Evolutionary conservation across 495 filamentous ascomycete genomes (phyloP), one percentile per base, ranked within the genome.

Genomic region (Xylaria acuta): DNA sequence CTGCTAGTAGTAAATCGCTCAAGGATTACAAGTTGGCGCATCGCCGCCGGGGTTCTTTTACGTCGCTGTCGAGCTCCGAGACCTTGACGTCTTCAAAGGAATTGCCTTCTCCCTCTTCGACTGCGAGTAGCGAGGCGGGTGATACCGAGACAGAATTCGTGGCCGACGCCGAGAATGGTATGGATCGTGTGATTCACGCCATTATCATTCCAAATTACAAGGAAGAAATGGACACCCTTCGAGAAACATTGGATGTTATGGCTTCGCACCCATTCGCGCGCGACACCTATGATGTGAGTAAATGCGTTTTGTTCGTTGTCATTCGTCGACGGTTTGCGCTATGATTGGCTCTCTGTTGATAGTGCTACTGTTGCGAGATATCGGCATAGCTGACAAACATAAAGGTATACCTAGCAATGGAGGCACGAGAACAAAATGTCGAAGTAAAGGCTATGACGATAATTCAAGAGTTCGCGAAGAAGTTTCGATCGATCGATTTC

Each of bases 401-500:
- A 6, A 75, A 92, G 90, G 80, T 92, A 59, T 91, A 88, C 76
- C 83, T 92, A n/a, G 90, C 89, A n/a, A 91, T 92, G 90, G 90
- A 92, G 73, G 80, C 87, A 62, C 86, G 90, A 62, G 90, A 92
- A 76, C 74, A 73, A 58, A 81, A 85, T 36, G 83, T 83, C 16
- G 80, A 84, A 34, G 78, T 83, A 36, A 92, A 91, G 78, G 89
- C 90, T 18, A 74, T 80, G 64, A 81, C 78, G 3, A 77, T 92
- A 20, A 80, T 88, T 25, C 82, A 85, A 9, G 82, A 84, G 63
- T 92, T 89, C 71, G 80, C 84, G 64, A 88, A 86, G 70, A 86
- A 84, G 64, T 92, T 92, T 71, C 87, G 86, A 32, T 83, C 82
- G 70, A 88, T 92, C 64, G 85, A 86, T 51, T 85, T 84, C 71